Percentiles rank a stretch among this genome's conserved stretches.
Evolutionary conservation across 129 eudicot genomes (phyloP).

Genomic region (Escallonia herrerae): DNA sequence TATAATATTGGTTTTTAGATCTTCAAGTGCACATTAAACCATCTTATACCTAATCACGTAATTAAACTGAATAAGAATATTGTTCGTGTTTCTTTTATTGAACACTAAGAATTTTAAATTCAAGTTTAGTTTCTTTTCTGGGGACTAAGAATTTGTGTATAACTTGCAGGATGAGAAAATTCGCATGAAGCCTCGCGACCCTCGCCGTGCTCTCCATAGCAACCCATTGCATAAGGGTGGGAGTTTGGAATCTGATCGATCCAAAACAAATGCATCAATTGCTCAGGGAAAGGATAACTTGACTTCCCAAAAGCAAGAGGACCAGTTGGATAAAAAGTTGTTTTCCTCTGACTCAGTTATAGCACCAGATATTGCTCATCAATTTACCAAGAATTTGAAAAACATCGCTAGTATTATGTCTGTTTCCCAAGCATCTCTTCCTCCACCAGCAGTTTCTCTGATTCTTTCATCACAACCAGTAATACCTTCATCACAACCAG

Average conservation of each 20-base stretch:
- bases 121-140: not conserved
- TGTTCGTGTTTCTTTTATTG: not conserved
- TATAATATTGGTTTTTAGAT: not conserved
- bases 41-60: not conserved
- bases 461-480: constrained; percentile 36
- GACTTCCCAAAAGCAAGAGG: constrained; percentile 32
- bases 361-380: constrained; percentile 67
- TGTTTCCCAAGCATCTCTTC: constrained; percentile 40
- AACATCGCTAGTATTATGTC: constrained; percentile 75
- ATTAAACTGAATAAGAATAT: not conserved
- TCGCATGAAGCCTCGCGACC: constrained; percentile 98
- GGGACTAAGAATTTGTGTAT: constrained; percentile 10
- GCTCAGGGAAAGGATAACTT: constrained; percentile 28
- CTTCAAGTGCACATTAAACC: not conserved
- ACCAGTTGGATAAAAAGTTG: constrained; percentile 27
- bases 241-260: constrained; percentile 29
- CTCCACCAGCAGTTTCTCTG: constrained; percentile 29
- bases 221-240: constrained; percentile 30
- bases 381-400: constrained; percentile 71
- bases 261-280: constrained; percentile 22
- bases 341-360: constrained; percentile 20
- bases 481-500: constrained; percentile 35
- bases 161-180: constrained; percentile 66
- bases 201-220: constrained; percentile 81
- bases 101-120: not conserved